phyloP scores from a whole-genome alignment of 1,284 basidiomycete genomes.

The Rhodotorula sp. region DNA sequence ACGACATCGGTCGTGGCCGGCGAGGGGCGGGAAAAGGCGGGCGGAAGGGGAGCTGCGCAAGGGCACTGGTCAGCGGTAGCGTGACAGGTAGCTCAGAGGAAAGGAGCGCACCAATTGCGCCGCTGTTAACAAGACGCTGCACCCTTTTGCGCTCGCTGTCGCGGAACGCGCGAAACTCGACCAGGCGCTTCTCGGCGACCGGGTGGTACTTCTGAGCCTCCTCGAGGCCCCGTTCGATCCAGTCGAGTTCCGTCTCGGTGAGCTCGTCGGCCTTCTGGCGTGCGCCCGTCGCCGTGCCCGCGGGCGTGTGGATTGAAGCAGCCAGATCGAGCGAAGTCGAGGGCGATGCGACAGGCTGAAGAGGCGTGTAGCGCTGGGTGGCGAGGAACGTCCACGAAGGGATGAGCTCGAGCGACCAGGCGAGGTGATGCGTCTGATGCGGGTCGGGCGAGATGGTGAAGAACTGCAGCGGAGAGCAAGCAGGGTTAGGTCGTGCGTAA shows the following conservation, averaged over 20 bases:
- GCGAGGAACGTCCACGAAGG: constrained; percentile 26
- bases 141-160: background rate
- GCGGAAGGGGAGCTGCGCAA: no score
- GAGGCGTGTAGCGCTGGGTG: constrained; percentile 8
- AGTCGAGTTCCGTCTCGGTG: constrained; percentile 28
- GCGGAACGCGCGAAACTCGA: constrained; percentile 12
- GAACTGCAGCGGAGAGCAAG: background rate
- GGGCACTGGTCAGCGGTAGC: background rate
- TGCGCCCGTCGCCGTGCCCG: no score
- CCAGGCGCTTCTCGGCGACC: constrained; percentile 19
- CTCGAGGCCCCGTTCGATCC: constrained; percentile 30
- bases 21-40: background rate
- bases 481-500: rapidly evolving
- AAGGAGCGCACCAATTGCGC: background rate
- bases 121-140: background rate
- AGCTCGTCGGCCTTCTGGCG: constrained; percentile 14
- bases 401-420: constrained; percentile 26
- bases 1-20: background rate
- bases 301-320: no score
- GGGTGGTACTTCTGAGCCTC: constrained; percentile 15
- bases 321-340: background rate
- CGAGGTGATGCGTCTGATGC: constrained; percentile 28
- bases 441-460: constrained; percentile 23
- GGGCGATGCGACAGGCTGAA: no score
- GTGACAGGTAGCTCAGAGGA: background rate